Base-by-base conservation (phyloP, 2,329 filamentous ascomycete genomes). In the Colletotrichum sp. region DNA sequence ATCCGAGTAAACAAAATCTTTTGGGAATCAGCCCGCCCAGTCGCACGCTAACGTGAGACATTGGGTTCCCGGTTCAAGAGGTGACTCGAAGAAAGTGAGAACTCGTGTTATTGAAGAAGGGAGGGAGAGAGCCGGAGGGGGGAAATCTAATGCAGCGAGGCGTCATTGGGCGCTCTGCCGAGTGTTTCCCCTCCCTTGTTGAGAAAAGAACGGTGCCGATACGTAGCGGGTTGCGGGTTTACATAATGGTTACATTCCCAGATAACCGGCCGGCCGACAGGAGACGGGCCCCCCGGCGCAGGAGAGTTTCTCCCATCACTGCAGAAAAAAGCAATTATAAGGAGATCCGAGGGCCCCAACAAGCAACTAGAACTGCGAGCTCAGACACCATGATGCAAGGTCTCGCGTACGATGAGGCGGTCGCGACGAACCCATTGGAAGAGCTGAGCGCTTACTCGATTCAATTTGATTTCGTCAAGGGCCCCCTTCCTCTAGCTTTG, bases 71-170 rank as follows among this genome's bases (percentile, higher is more conserved):
- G 34, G 55, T 55, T 62, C 21, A 18, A 32, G 59, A 16, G 36
- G 57, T 64, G 59, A 39, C 39, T 39, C 64, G 57, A 64, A 64
- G 59, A 64, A 72, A 30, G 34, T 21, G 52, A 49, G n/a, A 34
- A 71, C 73, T 76, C 73, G 73, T 76, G 73, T 73, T 63, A 57
- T 28, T 76, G 73, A 73, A 76, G 73, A 76, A 76, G 70, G 32
- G 73, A 76, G 73, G 63, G 69, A 65, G n/a, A n/a, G 64, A 26
- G 32, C 34, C 72, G 34, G 21, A 64, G 62, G 34, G 67, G 49
- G 67, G 28, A 21, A n/a, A 34, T 30, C 26, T 67, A 30, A 66
- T 67, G 62, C 72, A 63, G 26, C 24, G 49, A 30, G 57, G 36
- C 70, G 70, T 73, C 73, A 65, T 76, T 36, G 57, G 28, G 16